These are phyloP conservation scores for Gastroboletus turbinatus DNA, from an alignment of 1,284 basidiomycete genomes.

Conservation along the genomic window DNA sequence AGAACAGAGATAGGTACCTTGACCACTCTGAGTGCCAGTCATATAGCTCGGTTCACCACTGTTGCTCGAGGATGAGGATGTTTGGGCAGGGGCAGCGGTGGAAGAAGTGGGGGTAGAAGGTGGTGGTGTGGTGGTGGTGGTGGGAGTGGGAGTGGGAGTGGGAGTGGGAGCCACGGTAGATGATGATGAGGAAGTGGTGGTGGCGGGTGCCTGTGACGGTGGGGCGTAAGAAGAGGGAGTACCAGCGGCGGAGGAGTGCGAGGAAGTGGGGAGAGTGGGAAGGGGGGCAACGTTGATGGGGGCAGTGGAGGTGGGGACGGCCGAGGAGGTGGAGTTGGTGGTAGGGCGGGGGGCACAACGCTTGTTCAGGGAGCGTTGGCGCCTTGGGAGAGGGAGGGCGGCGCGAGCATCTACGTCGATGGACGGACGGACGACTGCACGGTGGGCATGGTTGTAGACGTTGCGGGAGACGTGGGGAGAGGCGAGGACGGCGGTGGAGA, in stretches of 20 bases:
- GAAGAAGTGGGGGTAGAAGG: slow-evolving; percentile 13
- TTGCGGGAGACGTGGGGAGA: slow-evolving; percentile 45
- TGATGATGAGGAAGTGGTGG: slow-evolving; percentile 7
- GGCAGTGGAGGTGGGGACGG: neutral
- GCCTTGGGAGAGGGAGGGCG: slow-evolving; percentile 18
- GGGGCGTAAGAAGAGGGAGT: neutral
- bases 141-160: no score
- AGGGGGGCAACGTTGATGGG: slow-evolving; percentile 17
- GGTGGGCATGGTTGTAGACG: slow-evolving; percentile 30
- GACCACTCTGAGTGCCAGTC: slow-evolving; percentile 48
- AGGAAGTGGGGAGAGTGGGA: slow-evolving; percentile 2
- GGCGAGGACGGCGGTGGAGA: slow-evolving; percentile 45
- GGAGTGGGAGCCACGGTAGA: neutral
- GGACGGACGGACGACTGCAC: slow-evolving; percentile 31
- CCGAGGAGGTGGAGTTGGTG: slow-evolving; percentile 12
- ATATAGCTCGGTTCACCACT: slow-evolving; percentile 35
- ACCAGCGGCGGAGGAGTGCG: neutral
- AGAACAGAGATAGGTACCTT: slow-evolving; percentile 38
- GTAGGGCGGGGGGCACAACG: slow-evolving; percentile 39
- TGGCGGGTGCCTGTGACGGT: slow-evolving; percentile 5
- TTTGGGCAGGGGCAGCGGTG: slow-evolving; percentile 18
- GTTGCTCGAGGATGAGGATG: slow-evolving; percentile 12
- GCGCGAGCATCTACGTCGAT: slow-evolving; percentile 37
- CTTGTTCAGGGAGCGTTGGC: slow-evolving; percentile 40
- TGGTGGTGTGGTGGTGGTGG: slow-evolving; percentile 15